phyloP scores from a whole-genome alignment of 2,329 filamentous ascomycete genomes.

The Cercospora citrullina region DNA sequence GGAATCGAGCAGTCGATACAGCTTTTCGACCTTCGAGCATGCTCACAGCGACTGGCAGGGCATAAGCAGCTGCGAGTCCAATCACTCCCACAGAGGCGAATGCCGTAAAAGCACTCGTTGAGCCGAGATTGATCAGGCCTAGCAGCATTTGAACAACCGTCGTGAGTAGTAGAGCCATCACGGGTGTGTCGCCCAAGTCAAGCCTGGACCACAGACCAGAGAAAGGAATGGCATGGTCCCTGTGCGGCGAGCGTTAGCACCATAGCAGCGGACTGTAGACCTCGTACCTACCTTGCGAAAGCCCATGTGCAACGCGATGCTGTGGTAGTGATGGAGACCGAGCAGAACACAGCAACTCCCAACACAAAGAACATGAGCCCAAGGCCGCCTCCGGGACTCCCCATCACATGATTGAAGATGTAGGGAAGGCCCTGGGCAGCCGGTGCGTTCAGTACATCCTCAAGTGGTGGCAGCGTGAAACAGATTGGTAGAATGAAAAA shows the following conservation, averaged over 20 bases:
- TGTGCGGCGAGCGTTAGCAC: not conserved
- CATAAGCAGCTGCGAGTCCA: slow-evolving; percentile 57
- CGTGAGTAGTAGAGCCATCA: slow-evolving; percentile 46
- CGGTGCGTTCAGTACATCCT: slow-evolving; percentile 49
- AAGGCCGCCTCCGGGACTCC: slow-evolving; percentile 49
- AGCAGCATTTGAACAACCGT: slow-evolving; percentile 52
- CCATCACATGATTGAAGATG: slow-evolving; percentile 54
- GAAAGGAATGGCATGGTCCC: slow-evolving; percentile 47
- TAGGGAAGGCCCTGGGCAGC: slow-evolving; percentile 53
- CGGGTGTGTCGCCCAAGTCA: slow-evolving; percentile 43
- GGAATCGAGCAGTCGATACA: slow-evolving; percentile 20
- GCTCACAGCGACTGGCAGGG: slow-evolving; percentile 52
- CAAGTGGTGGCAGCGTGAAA: slow-evolving; percentile 51
- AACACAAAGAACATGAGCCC: slow-evolving; percentile 54
- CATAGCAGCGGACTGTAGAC: slow-evolving; percentile 8
- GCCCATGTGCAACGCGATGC: slow-evolving; percentile 52
- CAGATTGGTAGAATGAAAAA: slow-evolving; percentile 60
- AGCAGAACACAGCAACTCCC: slow-evolving; percentile 55
- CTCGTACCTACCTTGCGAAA: slow-evolving; percentile 36
- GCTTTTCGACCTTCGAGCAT: slow-evolving; percentile 41
- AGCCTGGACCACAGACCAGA: slow-evolving; percentile 43
- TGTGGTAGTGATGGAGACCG: slow-evolving; percentile 55
- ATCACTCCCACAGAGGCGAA: slow-evolving; percentile 59
- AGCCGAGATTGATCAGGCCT: slow-evolving; percentile 53
- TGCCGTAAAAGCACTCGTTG: slow-evolving; percentile 50